These are phyloP conservation scores for Yamadazyma sp. DNA, from an alignment of 1,139 yeast genomes.

Conservation along the genomic window DNA sequence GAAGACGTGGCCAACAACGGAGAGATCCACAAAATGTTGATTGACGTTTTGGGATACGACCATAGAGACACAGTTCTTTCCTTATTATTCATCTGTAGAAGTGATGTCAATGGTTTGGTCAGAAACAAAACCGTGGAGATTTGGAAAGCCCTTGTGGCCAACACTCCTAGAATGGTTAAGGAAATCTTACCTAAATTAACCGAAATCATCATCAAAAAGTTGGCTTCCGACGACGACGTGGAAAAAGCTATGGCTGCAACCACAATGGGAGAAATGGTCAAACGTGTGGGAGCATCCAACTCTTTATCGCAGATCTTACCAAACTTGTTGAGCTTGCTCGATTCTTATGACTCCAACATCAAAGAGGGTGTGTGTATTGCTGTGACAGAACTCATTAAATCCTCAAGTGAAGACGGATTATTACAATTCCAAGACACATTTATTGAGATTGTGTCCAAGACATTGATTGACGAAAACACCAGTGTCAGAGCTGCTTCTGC, in stretches of 20 bases:
- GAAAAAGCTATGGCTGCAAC: slow-evolving; percentile 90
- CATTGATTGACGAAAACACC: slow-evolving; percentile 72
- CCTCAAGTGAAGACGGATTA: slow-evolving; percentile 66
- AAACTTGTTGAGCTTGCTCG: slow-evolving; percentile 69
- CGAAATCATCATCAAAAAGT: slow-evolving; percentile 71
- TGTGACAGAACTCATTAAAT: slow-evolving; percentile 75
- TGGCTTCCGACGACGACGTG: slow-evolving; percentile 76
- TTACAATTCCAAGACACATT: slow-evolving; percentile 66
- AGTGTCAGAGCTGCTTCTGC: slow-evolving; percentile 91
- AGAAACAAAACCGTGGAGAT: slow-evolving; percentile 92
- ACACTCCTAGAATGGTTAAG: slow-evolving; percentile 94
- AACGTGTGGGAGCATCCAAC: slow-evolving; percentile 82
- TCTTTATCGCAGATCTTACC: slow-evolving; percentile 86
- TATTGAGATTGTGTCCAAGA: slow-evolving; percentile 72
- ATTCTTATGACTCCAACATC: slow-evolving; percentile 66
- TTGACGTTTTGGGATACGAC: slow-evolving; percentile 80
- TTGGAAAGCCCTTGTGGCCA: slow-evolving; percentile 95
- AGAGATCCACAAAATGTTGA: slow-evolving; percentile 64
- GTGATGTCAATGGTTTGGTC: slow-evolving; percentile 85
- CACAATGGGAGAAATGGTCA: slow-evolving; percentile 91
- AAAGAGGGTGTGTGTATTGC: slow-evolving; percentile 98
- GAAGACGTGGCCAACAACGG: slow-evolving; percentile 48
- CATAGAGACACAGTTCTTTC: slow-evolving; percentile 88
- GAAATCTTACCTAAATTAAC: slow-evolving; percentile 88
- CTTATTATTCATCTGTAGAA: slow-evolving; percentile 85